Conservation (phyloP, 495 filamentous ascomycete genomes). For the Penicillium mononematosum region DNA sequence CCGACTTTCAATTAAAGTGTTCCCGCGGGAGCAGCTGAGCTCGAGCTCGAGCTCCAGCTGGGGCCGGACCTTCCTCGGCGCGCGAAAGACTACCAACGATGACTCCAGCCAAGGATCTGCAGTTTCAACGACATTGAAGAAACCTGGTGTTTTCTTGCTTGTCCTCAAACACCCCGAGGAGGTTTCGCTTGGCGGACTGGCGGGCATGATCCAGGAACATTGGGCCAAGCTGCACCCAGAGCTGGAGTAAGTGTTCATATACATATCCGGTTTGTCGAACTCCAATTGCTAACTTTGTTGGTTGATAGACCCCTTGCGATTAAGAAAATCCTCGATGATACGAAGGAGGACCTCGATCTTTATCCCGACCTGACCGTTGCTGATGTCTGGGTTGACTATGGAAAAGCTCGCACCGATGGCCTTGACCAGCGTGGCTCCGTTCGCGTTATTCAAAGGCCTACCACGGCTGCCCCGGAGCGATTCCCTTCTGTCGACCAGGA, state of each 20-base stretch:
- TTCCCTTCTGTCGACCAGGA: conserved; percentile 38
- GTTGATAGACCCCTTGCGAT: conserved; percentile 36
- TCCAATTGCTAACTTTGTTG: conserved; percentile 6
- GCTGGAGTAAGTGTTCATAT: conserved; percentile 30
- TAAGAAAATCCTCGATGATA: conserved; percentile 40
- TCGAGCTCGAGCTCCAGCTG: not conserved
- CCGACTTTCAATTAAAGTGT: conserved; percentile 39
- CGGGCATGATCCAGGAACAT: conserved; percentile 34
- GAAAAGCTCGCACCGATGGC: conserved; percentile 33
- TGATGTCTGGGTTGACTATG: conserved; percentile 41
- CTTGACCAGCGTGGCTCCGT: conserved; percentile 39
- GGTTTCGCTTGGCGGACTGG: conserved; percentile 31
- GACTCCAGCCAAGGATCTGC: conserved; percentile 12
- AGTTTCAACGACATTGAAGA: conserved; percentile 7
- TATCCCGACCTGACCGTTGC: conserved; percentile 37
- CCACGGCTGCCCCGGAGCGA: conserved; percentile 22
- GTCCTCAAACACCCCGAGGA: conserved; percentile 33
- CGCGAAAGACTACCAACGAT: not conserved
- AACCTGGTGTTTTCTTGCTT: conserved; percentile 34
- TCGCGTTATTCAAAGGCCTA: conserved; percentile 35
- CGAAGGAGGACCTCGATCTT: conserved; percentile 33
- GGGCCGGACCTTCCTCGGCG: not conserved
- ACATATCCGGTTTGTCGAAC: not conserved
- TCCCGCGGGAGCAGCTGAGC: conserved; percentile 28
- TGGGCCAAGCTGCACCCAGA: conserved; percentile 37